Evolutionary conservation across 768 basidiomycete species (phyloP).

Genomic region (Amanita molliuscula): DNA sequence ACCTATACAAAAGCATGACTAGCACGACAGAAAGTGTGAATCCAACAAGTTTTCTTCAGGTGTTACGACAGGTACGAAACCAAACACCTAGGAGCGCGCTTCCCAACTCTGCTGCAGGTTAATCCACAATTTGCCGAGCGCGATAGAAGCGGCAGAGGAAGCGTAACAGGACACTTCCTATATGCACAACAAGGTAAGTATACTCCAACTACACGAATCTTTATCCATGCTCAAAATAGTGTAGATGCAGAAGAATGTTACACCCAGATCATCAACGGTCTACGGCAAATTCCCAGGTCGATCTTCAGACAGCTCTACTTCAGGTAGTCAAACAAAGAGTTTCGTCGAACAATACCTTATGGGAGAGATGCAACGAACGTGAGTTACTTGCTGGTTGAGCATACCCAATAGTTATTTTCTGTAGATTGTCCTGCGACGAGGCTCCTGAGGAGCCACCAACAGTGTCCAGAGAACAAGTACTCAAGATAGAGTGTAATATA

Average conservation of each 20-base stretch:
- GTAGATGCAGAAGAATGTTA: conserved; percentile 89
- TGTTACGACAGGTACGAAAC: conserved; percentile 45
- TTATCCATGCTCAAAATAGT: neutral
- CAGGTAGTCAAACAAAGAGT: conserved; percentile 28
- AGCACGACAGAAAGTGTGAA: conserved; percentile 67
- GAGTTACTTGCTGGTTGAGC: conserved; percentile 9
- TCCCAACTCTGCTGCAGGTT: conserved; percentile 23
- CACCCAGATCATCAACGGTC: conserved; percentile 57
- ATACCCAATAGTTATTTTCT: conserved; percentile 1
- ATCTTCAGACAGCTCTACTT: conserved; percentile 11
- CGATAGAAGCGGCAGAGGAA: conserved; percentile 32
- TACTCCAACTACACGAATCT: conserved; percentile 16
- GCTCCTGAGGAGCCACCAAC: conserved; percentile 68
- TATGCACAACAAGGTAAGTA: conserved; percentile 73
- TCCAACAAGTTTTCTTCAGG: conserved; percentile 57
- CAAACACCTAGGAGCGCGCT: neutral
- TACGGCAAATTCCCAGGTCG: conserved; percentile 59
- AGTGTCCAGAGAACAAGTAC: conserved; percentile 55
- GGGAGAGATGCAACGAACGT: conserved; percentile 70
- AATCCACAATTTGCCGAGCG: conserved; percentile 89
- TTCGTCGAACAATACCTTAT: conserved; percentile 79
- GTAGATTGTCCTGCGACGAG: conserved; percentile 74
- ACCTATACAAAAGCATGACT: conserved; percentile 65
- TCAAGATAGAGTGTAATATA: conserved; percentile 94
- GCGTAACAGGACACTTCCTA: conserved; percentile 25